A percentile compares a stretch with the other conserved stretches of the same genome.
Conservation (phyloP, 176 grass and related monocot species). For the Oryza australiensis region DNA sequence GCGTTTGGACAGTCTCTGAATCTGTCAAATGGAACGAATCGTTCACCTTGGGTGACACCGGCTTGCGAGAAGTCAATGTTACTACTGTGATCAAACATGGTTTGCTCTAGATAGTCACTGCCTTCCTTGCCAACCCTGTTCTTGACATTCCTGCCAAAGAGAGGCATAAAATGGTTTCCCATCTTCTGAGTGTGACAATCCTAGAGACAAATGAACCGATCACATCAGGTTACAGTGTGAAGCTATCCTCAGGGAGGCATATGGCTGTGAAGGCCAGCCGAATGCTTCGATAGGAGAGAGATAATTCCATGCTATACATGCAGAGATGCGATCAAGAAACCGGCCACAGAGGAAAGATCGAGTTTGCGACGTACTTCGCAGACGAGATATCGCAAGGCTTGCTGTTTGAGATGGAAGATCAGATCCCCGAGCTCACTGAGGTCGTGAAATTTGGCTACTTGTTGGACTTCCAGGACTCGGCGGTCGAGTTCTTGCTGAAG, state of each 20-base stretch:
- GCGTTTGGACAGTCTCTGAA: slow-evolving; percentile 56
- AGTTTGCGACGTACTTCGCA: slow-evolving; percentile 51
- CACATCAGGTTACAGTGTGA: slow-evolving; percentile 47
- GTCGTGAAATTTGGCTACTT: slow-evolving; percentile 54
- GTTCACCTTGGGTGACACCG: neutral
- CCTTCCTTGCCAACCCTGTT: slow-evolving; percentile 47
- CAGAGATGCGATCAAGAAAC: neutral
- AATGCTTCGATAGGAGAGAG: slow-evolving; percentile 62
- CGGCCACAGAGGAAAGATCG: slow-evolving; percentile 37
- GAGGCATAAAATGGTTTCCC: slow-evolving; percentile 44
- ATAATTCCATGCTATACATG: slow-evolving; percentile 40
- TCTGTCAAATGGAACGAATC: slow-evolving; percentile 38
- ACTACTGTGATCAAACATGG: slow-evolving; percentile 35
- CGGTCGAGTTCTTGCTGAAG: slow-evolving; percentile 59
- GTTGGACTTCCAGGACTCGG: slow-evolving; percentile 52
- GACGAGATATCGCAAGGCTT: slow-evolving; percentile 61
- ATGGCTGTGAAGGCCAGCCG: slow-evolving; percentile 33
- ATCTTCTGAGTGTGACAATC: slow-evolving; percentile 45
- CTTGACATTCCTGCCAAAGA: slow-evolving; percentile 36
- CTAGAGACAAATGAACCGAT: slow-evolving; percentile 43
- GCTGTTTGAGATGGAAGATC: slow-evolving; percentile 53
- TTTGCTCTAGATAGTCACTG: slow-evolving; percentile 46
- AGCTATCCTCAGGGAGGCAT: slow-evolving; percentile 31
- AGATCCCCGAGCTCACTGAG: slow-evolving; percentile 42
- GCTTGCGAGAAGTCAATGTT: neutral